Evolutionary conservation across 2,329 filamentous ascomycete genomes (phyloP), one percentile per base, ranked within the genome.

Genomic region (Cordyceps javanica): DNA sequence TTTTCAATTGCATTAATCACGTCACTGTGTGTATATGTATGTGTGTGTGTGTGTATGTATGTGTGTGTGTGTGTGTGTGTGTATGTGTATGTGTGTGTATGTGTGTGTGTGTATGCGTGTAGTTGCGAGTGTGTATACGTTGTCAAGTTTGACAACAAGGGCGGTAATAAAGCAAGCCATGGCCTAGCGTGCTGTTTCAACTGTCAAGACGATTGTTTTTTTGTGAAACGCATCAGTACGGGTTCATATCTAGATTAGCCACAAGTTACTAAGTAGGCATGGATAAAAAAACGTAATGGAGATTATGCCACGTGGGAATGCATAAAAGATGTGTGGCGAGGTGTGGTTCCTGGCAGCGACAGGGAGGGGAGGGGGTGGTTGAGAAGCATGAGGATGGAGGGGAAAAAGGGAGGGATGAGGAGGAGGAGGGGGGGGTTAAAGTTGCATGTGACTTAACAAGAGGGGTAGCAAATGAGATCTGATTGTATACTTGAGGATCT

Each of bases 301-400:
- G 49, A 52, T 41, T 30, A n/a, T 41, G 49, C 49, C 49, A 52
- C 49, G 49, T 52, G 49, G 49, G 36, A 41, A 52, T 30, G 49
- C 49, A 52, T 52, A 14, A 39, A n/a, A 19, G 16, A 36, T 41
- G 25, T 19, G n/a, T 21, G 25, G 23, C 34, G 30, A 28, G 36
- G 34, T 14, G 49, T 50, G 46, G 46, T 50, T 36, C 32, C 45
- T 49, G 30, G 21, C n/a, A 10, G 10, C 11, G 21, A 26, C 16
- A 26, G 21, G 48, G 16, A 25, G 25, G 49, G 34, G 36, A 25
- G 36, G 21, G 49, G 6, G 36, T n/a, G n/a, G n/a, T n/a, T n/a
- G n/a, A n/a, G n/a, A n/a, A n/a, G n/a, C n/a, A n/a, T n/a, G n/a
- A n/a, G n/a, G n/a, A n/a, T n/a, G n/a, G n/a, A n/a, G n/a, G n/a